These are phyloP conservation scores for Fraxinus quadrangulata DNA, from an alignment of 257 asterid species.

Conservation along the genomic window DNA sequence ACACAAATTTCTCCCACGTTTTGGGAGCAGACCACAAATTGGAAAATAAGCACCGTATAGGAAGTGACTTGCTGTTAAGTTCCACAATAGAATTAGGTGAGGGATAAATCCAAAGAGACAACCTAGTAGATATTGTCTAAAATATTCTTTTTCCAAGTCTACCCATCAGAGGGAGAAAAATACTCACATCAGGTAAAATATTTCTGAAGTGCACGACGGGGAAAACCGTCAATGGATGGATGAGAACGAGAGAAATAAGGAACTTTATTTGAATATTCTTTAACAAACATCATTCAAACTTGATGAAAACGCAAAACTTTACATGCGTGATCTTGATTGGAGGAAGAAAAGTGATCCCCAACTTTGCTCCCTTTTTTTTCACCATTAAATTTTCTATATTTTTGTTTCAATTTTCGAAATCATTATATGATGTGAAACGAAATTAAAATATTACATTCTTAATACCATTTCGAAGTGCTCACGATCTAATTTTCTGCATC, in stretches of 20 bases:
- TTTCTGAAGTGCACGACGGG: background rate
- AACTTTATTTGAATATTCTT: background rate
- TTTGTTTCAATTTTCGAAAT: too few species aligned
- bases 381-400: too few species aligned
- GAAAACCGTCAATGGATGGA: background rate
- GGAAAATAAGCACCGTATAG: conserved; percentile 11
- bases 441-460: too few species aligned
- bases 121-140: conserved; percentile 14
- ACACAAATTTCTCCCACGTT: conserved; percentile 21
- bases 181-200: background rate
- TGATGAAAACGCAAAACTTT: too few species aligned
- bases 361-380: too few species aligned
- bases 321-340: background rate
- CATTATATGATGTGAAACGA: too few species aligned
- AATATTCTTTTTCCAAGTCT: conserved; percentile 23
- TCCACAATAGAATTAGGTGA: background rate
- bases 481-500: too few species aligned
- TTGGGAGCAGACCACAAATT: background rate
- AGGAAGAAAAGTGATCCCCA: too few species aligned
- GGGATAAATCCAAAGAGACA: background rate
- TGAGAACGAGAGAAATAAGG: background rate
- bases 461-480: too few species aligned
- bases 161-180: conserved; percentile 31
- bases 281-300: background rate
- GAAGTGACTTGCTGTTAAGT: background rate